Percentiles rank a stretch among this genome's conserved stretches.
phyloP scores from a whole-genome alignment of 441 rosid genomes.

The Aquilaria agallochum region DNA sequence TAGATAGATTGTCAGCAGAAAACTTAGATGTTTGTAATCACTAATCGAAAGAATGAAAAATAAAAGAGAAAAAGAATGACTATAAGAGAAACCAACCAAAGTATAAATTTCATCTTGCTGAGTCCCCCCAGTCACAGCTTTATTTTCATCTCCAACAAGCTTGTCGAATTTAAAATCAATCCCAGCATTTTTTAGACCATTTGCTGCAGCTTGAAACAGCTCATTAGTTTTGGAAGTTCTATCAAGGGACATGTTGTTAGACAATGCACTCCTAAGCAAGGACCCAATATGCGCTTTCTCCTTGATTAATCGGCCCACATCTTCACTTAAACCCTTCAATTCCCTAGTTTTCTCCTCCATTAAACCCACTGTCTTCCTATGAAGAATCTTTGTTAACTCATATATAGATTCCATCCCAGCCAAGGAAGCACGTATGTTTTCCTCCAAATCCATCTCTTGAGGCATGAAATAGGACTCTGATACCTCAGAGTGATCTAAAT shows the following conservation, averaged over 20 bases:
- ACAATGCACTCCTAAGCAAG: conserved; percentile 79
- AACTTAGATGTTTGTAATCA: conserved; percentile 9
- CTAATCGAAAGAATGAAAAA: not conserved
- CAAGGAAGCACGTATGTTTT: conserved; percentile 74
- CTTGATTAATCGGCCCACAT: conserved; percentile 50
- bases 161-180: conserved; percentile 55
- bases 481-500: conserved; percentile 58
- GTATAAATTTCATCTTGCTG: conserved; percentile 78
- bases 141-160: conserved; percentile 32
- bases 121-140: conserved; percentile 25
- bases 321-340: conserved; percentile 64
- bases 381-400: conserved; percentile 55
- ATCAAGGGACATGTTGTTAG: conserved; percentile 54
- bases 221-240: conserved; percentile 53
- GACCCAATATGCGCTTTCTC: conserved; percentile 91
- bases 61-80: conserved; percentile 8
- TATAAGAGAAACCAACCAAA: conserved; percentile 46
- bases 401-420: conserved; percentile 88
- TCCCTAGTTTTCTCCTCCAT: conserved; percentile 58
- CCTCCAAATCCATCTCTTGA: conserved; percentile 72
- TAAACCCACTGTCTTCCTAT: conserved; percentile 47
- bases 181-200: conserved; percentile 75
- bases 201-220: conserved; percentile 77
- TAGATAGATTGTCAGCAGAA: conserved; percentile 14
- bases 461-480: conserved; percentile 86